phyloP scores from a whole-genome alignment of 164 flowering plant genomes.

The Kingdonia uniflora region DNA sequence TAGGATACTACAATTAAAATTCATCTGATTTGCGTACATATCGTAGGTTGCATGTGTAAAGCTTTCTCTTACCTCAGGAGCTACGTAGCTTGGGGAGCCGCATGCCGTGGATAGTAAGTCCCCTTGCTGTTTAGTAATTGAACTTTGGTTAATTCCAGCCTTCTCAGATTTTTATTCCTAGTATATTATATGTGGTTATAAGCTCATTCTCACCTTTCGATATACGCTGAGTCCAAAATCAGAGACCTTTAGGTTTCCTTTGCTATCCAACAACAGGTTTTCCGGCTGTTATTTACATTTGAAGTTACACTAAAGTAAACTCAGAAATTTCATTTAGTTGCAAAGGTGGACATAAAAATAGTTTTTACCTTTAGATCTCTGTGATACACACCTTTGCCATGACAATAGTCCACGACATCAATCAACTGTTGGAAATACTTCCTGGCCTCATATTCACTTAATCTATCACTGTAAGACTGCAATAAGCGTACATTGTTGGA shows the following conservation, averaged over 20 bases:
- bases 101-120: slow-evolving; percentile 51
- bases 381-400: slow-evolving; percentile 75
- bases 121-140: slow-evolving; percentile 35
- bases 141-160: neutral
- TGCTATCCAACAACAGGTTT: slow-evolving; percentile 63
- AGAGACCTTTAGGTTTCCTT: slow-evolving; percentile 67
- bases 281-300: slow-evolving; percentile 47
- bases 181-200: neutral
- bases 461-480: slow-evolving; percentile 38
- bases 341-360: neutral
- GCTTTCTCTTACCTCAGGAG: slow-evolving; percentile 52
- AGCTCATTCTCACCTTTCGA: slow-evolving; percentile 30
- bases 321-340: neutral
- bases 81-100: slow-evolving; percentile 76
- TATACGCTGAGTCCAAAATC: slow-evolving; percentile 81
- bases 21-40: no score
- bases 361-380: slow-evolving; percentile 72
- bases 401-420: slow-evolving; percentile 81
- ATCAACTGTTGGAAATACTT: slow-evolving; percentile 78
- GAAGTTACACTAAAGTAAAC: neutral
- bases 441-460: slow-evolving; percentile 62
- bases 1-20: no score
- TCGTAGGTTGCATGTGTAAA: no score
- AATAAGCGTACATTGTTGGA: neutral
- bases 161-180: neutral